These are phyloP conservation scores for Podaxis sp. DNA, from an alignment of 768 basidiomycete genomes.

Conservation along the genomic window DNA sequence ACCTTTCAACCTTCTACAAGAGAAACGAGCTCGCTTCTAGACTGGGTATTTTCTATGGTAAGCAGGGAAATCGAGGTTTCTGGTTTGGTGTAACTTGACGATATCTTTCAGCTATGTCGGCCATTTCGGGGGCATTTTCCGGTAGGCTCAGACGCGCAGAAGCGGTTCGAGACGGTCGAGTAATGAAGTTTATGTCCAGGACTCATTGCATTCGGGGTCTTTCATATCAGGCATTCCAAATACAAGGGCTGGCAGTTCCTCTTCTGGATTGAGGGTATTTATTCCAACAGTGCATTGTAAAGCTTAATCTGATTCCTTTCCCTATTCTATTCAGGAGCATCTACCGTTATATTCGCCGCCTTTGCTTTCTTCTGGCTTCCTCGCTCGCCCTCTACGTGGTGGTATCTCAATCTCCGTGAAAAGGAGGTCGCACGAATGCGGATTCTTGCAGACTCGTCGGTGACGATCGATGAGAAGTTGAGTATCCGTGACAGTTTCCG, in stretches of 20 bases:
- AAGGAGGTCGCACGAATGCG: slow-evolving; percentile 41
- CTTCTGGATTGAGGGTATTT: slow-evolving; percentile 51
- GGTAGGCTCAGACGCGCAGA: slow-evolving; percentile 23
- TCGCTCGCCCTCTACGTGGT: slow-evolving; percentile 41
- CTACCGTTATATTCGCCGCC: slow-evolving; percentile 40
- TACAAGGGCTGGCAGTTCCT: slow-evolving; percentile 52
- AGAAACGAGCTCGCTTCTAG: slow-evolving; percentile 51
- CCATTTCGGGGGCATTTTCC: slow-evolving; percentile 48
- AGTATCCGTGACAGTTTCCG: slow-evolving; percentile 43
- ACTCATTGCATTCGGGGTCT: slow-evolving; percentile 52
- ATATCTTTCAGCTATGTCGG: slow-evolving; percentile 34
- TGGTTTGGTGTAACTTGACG: neutral
- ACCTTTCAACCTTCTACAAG: slow-evolving; percentile 53
- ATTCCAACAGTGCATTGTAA: neutral
- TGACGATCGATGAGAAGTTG: slow-evolving; percentile 39
- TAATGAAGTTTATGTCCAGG: slow-evolving; percentile 23
- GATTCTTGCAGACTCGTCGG: slow-evolving; percentile 47
- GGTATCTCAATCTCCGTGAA: slow-evolving; percentile 34
- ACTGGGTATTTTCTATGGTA: slow-evolving; percentile 50
- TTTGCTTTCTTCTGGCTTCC: slow-evolving; percentile 50
- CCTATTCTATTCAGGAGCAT: slow-evolving; percentile 30
- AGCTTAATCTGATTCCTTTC: neutral
- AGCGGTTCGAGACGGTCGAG: neutral
- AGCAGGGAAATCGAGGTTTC: neutral
- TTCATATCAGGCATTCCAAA: slow-evolving; percentile 40